These are phyloP conservation scores for Grigorovia transvaalensis DNA, from an alignment of 805 yeast genomes.

Conservation along the genomic window DNA sequence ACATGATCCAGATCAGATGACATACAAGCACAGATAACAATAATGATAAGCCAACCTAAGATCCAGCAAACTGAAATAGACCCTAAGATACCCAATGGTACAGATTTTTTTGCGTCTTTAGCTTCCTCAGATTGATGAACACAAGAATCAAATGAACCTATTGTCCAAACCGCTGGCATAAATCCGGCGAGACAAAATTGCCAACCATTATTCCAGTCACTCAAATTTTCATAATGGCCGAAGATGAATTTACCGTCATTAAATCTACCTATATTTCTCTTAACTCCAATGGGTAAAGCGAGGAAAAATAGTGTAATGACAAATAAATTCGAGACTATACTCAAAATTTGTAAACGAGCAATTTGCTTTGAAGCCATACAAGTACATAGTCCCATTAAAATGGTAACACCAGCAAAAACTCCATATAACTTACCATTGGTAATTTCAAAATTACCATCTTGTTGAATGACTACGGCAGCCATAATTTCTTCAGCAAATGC, in stretches of 20 bases:
- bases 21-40: conserved; percentile 46
- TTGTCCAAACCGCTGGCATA: conserved; percentile 68
- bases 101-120: conserved; percentile 44
- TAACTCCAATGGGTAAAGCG: conserved; percentile 55
- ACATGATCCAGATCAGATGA: conserved; percentile 34
- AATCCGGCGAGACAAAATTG: conserved; percentile 40
- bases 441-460: conserved; percentile 45
- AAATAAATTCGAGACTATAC: conserved; percentile 44
- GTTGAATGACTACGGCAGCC: conserved; percentile 45
- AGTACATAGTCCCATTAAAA: conserved; percentile 43
- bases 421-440: conserved; percentile 51
- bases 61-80: conserved; percentile 47
- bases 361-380: conserved; percentile 46
- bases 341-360: conserved; percentile 49
- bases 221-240: conserved; percentile 38
- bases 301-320: conserved; percentile 46
- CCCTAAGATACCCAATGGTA: conserved; percentile 54
- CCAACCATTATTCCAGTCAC: conserved; percentile 54
- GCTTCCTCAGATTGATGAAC: conserved; percentile 70
- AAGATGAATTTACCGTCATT: conserved; percentile 48
- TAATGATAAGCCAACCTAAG: conserved; percentile 47
- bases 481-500: conserved; percentile 54
- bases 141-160: conserved; percentile 62
- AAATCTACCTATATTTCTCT: conserved; percentile 29
- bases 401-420: conserved; percentile 50